These are phyloP conservation scores for Cytospora piceae DNA, from an alignment of 2,329 filamentous ascomycete genomes.

Conservation along the genomic window DNA sequence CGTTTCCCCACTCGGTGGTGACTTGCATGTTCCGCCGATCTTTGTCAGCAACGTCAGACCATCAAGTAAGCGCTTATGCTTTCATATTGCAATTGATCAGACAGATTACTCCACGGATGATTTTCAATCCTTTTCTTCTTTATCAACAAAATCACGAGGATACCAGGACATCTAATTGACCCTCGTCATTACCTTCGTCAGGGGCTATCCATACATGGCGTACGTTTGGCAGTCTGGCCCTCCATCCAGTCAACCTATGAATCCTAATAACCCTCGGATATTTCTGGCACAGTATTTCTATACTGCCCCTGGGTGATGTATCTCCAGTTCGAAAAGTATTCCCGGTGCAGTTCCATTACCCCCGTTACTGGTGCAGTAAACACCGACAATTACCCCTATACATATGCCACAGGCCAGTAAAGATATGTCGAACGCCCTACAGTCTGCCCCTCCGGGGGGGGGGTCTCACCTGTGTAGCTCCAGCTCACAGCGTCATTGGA, in stretches of 20 bases:
- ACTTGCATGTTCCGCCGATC: too few relatives aligned
- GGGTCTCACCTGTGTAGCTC: conserved; percentile 45
- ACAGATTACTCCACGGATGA: too few relatives aligned
- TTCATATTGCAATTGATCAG: background rate
- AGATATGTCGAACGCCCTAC: background rate
- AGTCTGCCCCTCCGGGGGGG: too few relatives aligned
- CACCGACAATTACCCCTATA: conserved; percentile 52
- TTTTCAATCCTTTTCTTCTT: too few relatives aligned
- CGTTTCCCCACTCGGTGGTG: background rate
- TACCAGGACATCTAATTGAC: too few relatives aligned
- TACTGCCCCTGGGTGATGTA: conserved; percentile 46
- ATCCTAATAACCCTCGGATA: too few relatives aligned
- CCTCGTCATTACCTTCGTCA: too few relatives aligned
- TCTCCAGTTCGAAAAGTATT: conserved; percentile 53
- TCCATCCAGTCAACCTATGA: too few relatives aligned
- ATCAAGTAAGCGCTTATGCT: conserved; percentile 12
- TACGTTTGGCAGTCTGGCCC: too few relatives aligned
- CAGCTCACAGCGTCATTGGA: conserved; percentile 45
- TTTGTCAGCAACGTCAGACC: conserved; percentile 16
- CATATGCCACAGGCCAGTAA: background rate
- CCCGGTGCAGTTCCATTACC: conserved; percentile 46
- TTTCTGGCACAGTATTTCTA: conserved; percentile 34
- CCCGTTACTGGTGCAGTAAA: conserved; percentile 58
- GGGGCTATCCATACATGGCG: too few relatives aligned
- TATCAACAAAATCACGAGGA: too few relatives aligned